Conservation (phyloP, 106 monocot genomes). For the Chionographis japonica region DNA sequence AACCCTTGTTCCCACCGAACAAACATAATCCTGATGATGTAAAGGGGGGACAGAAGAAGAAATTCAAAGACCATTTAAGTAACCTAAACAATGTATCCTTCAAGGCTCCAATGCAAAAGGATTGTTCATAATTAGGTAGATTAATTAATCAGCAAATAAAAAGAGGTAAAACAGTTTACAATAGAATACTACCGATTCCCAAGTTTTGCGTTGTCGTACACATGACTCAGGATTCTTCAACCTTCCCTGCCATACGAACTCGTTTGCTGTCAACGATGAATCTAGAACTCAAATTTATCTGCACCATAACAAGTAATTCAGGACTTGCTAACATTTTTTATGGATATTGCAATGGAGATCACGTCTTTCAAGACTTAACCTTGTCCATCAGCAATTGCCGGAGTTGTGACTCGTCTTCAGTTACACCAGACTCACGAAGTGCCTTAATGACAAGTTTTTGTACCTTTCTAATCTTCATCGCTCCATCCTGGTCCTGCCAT, state of each 20-base stretch:
- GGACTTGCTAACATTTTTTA: background rate
- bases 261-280: conserved; percentile 45
- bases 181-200: too few relatives aligned
- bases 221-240: conserved; percentile 13
- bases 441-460: conserved; percentile 42
- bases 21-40: too few relatives aligned
- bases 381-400: conserved; percentile 36
- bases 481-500: conserved; percentile 42
- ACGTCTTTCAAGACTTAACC: conserved; percentile 12
- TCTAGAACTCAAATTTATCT: conserved; percentile 52
- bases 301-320: conserved; percentile 9
- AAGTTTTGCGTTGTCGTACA: too few relatives aligned
- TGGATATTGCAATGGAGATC: background rate
- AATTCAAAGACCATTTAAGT: too few relatives aligned
- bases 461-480: conserved; percentile 61
- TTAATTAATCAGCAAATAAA: too few relatives aligned
- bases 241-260: conserved; percentile 27
- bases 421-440: conserved; percentile 37
- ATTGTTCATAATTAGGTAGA: too few relatives aligned
- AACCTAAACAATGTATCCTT: too few relatives aligned
- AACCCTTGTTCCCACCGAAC: too few relatives aligned
- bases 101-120: too few relatives aligned
- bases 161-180: too few relatives aligned
- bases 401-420: conserved; percentile 40
- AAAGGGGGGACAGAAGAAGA: too few relatives aligned